Evolutionary conservation across 371 early-diverging fungal genomes (phyloP), one percentile per base, ranked within the genome.

Genomic region (Lichtheimia ornata): DNA sequence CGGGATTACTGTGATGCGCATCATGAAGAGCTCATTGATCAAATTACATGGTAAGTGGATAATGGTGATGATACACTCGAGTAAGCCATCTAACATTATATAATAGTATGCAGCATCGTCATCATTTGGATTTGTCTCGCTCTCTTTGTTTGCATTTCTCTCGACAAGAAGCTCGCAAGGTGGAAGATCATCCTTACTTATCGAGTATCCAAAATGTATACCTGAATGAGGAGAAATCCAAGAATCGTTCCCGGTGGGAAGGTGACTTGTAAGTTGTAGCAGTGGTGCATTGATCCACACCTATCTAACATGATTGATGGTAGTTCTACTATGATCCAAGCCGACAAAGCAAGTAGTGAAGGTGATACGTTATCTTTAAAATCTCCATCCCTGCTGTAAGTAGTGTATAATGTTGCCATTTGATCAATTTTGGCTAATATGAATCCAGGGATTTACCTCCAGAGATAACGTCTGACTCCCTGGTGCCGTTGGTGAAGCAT

Each of bases 71-170:
- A 4, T 45, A 6, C 9, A 44, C 2, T 13, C 7, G 5, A 3
- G 15, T 17, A n/a, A 3, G 6, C 5, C 44, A 27, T 6, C 35
- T 30, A 5, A 22, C 47, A 44, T 30, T 12, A n/a, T 49, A 9
- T 15, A 17, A 17, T 50, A 65, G 65, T 24, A 42, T 65, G 14
- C 65, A 60, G 53, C 65, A 65, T 22, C 60, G 60, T 11, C 65
- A 65, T 53, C 58, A 58, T 18, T n/a, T 65, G 18, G 51, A 45
- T 20, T 27, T 65, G 6, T 44, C 61, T 1, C 28, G 47, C 30
- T 65, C 52, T 13, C 27, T 61, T 22, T 50, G 27, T 24, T 14
- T 65, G 9, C 43, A 25, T 13, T 50, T 45, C 44, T 56, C 44
- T 25, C 13, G 53, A 17, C 47, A 50, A 14, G 49, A 53, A n/a